Evolutionary conservation across 73 alveolate species (phyloP).

Genomic region (Tetrahymena elliotti): DNA sequence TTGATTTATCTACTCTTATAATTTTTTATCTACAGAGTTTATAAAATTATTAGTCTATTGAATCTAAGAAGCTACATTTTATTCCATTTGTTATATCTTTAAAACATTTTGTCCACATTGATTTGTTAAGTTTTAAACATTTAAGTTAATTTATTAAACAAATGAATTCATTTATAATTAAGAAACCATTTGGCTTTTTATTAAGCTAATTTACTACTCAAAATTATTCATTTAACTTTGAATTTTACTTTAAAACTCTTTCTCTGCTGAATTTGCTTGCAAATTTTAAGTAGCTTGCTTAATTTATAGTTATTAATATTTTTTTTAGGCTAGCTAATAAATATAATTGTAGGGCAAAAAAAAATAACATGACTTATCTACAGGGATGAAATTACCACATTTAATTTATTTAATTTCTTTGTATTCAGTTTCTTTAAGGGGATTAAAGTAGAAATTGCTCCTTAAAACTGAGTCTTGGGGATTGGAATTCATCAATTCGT

Average conservation of each 20-base stretch:
- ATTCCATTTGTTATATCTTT: background rate
- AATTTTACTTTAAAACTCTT: no score
- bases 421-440: background rate
- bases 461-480: background rate
- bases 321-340: background rate
- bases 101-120: background rate
- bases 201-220: no score
- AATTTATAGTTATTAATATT: background rate
- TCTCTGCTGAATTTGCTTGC: background rate
- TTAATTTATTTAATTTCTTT: background rate
- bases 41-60: no score
- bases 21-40: no score
- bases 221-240: no score
- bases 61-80: background rate
- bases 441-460: background rate
- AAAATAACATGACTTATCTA: background rate
- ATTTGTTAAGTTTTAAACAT: background rate
- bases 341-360: background rate
- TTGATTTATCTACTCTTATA: no score
- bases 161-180: no score
- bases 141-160: no score
- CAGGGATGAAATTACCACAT: background rate
- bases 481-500: background rate
- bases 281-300: no score
- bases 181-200: background rate